A percentile compares a stretch with the other conserved stretches of the same genome.
These are phyloP conservation scores for Salvia sclarea DNA, from an alignment of 305 asterid genomes.

Conservation along the genomic window DNA sequence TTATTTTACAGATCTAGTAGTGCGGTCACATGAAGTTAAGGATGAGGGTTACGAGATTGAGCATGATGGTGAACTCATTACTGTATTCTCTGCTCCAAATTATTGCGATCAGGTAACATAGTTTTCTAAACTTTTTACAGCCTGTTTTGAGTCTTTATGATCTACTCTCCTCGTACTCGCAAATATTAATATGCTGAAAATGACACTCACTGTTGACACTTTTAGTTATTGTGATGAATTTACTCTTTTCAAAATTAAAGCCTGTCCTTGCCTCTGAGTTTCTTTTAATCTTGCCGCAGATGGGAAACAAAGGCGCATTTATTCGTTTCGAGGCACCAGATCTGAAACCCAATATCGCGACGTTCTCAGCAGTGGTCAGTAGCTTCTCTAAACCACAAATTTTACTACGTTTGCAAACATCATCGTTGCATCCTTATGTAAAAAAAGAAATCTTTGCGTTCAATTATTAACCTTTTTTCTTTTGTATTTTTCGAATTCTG, in stretches of 20 bases:
- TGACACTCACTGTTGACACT: not conserved
- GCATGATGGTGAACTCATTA: slow-evolving; percentile 95
- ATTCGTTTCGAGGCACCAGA: slow-evolving; percentile 93
- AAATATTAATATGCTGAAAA: not conserved
- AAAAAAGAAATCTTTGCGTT: not conserved
- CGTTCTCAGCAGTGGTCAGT: slow-evolving; percentile 97
- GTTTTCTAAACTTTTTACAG: not conserved
- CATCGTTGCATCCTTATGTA: not conserved
- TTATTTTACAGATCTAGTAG: slow-evolving; percentile 71
- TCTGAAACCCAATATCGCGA: slow-evolving; percentile 78
- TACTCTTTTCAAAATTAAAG: not conserved
- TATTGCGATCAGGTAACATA: slow-evolving; percentile 91
- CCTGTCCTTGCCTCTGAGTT: slow-evolving; percentile 24
- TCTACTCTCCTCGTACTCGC: not conserved
- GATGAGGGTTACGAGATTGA: slow-evolving; percentile 97
- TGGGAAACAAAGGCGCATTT: slow-evolving; percentile 99
- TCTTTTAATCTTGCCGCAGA: slow-evolving; percentile 49
- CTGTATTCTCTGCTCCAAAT: slow-evolving; percentile 99
- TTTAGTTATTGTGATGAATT: slow-evolving; percentile 2
- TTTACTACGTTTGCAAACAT: not conserved
- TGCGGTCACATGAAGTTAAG: slow-evolving; percentile 99
- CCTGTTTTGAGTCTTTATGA: slow-evolving; percentile 13
- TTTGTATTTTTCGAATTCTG: slow-evolving; percentile 27
- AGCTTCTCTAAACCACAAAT: slow-evolving; percentile 15
- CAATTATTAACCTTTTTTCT: not conserved